Base-by-base conservation (phyloP, 495 filamentous ascomycete genomes). In the Thozetella sp. region DNA sequence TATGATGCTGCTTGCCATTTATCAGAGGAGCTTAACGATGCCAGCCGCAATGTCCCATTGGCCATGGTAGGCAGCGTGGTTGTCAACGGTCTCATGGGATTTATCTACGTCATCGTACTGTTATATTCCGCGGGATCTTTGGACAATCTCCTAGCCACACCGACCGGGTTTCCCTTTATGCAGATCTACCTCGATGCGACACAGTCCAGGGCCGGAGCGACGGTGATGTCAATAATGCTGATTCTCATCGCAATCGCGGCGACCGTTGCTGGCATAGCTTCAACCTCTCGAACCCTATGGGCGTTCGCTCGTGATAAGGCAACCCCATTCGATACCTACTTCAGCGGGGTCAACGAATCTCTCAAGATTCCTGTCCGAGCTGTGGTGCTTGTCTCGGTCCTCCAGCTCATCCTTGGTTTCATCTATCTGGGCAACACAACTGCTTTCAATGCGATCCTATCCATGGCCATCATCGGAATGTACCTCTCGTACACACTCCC, bases 181-280 rank as follows among this genome's bases (percentile, higher is more conserved):
- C 43, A 48, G n/a, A 48, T 48, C 43, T 48, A 48, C n/a, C 43
- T 48, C 43, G 43, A 48, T 19, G 43, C 43, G 9, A 48, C 43
- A 20, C 12, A 48, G n/a, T 48, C 43, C 11, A 48, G 43, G n/a
- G 43, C n/a, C 3, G 43, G 43, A 20, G n/a, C 43, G 9, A 48
- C 43, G 4, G 43, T 48, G 11, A 48, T 48, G 43, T 48, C 43
- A 15, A 6, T 48, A n/a, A 19, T 19, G 43, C 43, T 48, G 12
- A 19, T 48, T 48, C 43, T 48, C 9, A n/a, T 48, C 10, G 43
- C 43, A 4, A 20, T 48, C 3, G 43, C 43, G 9, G 43, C 43
- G n/a, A 48, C 43, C 4, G 43, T 48, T 11, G 43, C 43, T 20
- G 43, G 43, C 12, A 20, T 48, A 15, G 43, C 43, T 10, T 48